phyloP scores from a whole-genome alignment of 257 asterid genomes.

The Henckelia pumila region DNA sequence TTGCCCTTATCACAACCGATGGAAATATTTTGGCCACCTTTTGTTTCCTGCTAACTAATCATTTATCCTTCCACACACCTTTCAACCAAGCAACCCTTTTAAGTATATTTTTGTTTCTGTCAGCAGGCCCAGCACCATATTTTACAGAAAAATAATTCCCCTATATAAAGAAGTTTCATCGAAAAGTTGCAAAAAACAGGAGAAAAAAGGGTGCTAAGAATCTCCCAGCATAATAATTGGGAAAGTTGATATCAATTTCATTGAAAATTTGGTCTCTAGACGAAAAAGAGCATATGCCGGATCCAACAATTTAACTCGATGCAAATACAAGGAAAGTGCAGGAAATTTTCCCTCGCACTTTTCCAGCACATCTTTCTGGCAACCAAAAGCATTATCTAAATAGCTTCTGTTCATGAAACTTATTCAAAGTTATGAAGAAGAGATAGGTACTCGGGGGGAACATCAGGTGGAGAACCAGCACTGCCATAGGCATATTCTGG shows the following conservation, averaged over 20 bases:
- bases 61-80: background rate
- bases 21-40: background rate
- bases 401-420: conserved; percentile 7
- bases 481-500: conserved; percentile 96
- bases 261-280: background rate
- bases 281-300: background rate
- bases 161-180: too few species aligned
- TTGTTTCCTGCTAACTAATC: background rate
- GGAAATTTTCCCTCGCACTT: background rate
- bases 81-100: background rate
- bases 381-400: conserved; percentile 5
- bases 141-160: too few species aligned
- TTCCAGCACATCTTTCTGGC: background rate
- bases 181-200: background rate
- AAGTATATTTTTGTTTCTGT: too few species aligned
- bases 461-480: conserved; percentile 94
- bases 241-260: background rate
- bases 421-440: conserved; percentile 7
- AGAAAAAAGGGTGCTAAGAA: background rate
- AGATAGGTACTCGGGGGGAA: conserved; percentile 72
- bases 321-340: background rate
- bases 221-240: background rate
- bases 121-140: too few species aligned
- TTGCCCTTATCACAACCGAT: too few species aligned
- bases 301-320: conserved; percentile 4